These are phyloP conservation scores for Wallacemonas collosoma DNA, from an alignment of 208 protist genomes.

Conservation along the genomic window DNA sequence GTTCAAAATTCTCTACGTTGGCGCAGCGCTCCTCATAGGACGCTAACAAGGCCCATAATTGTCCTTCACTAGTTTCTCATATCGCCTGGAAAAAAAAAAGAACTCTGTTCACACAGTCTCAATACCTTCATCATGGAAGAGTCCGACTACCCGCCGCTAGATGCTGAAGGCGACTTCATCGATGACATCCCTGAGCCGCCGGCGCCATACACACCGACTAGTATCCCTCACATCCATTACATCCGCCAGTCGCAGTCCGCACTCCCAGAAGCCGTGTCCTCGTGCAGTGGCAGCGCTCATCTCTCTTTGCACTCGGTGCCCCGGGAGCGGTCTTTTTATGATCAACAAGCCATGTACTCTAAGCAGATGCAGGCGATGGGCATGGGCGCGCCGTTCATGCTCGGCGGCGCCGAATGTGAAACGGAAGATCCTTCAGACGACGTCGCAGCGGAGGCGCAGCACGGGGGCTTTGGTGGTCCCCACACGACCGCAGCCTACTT, in stretches of 20 bases:
- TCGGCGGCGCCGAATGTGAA: neutral
- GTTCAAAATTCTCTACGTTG: too few relatives aligned
- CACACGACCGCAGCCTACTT: too few relatives aligned
- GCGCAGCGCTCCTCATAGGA: too few relatives aligned
- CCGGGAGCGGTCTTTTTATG: slow-evolving; percentile 16
- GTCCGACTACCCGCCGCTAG: neutral
- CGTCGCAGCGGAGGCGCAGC: neutral
- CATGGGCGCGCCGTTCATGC: slow-evolving; percentile 15
- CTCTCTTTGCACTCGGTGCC: neutral
- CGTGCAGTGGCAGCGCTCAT: neutral
- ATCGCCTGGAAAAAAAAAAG: neutral
- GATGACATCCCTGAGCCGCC: neutral
- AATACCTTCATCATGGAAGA: neutral
- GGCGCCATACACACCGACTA: neutral
- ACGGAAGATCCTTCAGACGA: neutral
- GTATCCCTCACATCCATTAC: neutral
- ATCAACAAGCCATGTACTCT: slow-evolving; percentile 36
- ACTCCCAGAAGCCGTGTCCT: neutral
- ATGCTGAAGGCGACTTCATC: neutral
- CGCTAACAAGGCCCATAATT: too few relatives aligned
- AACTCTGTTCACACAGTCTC: too few relatives aligned
- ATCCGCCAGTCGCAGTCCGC: neutral
- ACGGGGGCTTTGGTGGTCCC: neutral
- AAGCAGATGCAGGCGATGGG: slow-evolving; percentile 43
- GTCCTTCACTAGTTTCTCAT: too few relatives aligned